Base-by-base conservation (phyloP, 495 filamentous ascomycete genomes). In the Aspergillus saccharolyticus region DNA sequence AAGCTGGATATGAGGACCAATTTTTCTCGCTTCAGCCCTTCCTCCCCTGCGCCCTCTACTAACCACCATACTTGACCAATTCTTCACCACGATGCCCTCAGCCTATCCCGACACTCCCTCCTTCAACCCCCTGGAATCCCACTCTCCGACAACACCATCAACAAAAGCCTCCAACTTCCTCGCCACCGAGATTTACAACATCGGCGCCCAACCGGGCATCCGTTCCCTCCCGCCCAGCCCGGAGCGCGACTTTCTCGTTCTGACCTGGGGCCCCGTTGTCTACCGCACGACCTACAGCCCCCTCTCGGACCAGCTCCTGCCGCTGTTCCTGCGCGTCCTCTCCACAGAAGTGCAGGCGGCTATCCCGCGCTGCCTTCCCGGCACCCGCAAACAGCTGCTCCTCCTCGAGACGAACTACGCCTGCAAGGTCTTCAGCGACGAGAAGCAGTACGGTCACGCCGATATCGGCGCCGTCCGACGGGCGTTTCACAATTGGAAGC, bases 201-300 rank as follows among this genome's bases (percentile, higher is more conserved):
- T 70, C 10, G 69, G 64, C 10, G 45, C 63, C 16, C 58, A 58
- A 16, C 66, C 64, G 10, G 69, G 69, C 5, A 47, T 72, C 6
- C 61, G 67, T 42, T 67, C 61, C 1, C 46, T 68, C 10, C 67
- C 67, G 7, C 64, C 59, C 42, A 52, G 64, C 17, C 62, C 61
- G 8, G 56, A 63, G 28, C 66, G 67, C 8, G 70, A 70, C 14
- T 72, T 70, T 42, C 47, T 72, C 14, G 57, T 64, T 16, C 47
- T 69, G 5, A 66, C 65, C 46, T 72, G 69, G 69, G 69, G 69
- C 0, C 67, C 66, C 10, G 39, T 72, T 14, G 44, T 70, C 42
- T 72, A 67, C 44, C 63, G 65, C 20, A 72, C 69, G 1, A 63
- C 50, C 18, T 70, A 72, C 55, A 57, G 55, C 1, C 54, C 67